Evolutionary conservation across 352 stramenopile species (phyloP), one percentile per base, ranked within the genome.

Genomic region (Globisporangium cystogenes): DNA sequence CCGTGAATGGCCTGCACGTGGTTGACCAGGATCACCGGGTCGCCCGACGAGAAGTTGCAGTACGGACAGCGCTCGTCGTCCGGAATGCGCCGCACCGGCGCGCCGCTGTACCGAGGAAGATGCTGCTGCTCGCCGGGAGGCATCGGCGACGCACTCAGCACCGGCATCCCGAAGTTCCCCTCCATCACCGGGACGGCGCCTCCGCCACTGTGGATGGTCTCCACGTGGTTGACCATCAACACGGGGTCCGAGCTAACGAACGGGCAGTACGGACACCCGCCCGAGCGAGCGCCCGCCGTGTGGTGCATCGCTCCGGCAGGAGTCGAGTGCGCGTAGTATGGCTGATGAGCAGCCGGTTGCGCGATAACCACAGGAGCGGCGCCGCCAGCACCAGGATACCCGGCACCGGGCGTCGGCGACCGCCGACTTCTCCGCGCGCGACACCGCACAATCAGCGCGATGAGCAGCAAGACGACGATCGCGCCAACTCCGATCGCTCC

Each of bases 21-120:
- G 64, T 89, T 89, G 7, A 93, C 79, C 31, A 93, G 61, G 31
- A 87, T 76, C 20, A 88, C 74, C 15, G 76, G 58, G 52, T 93
- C 74, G 1, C 56, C 36, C 0, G 77, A 71, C 23, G 68, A 39
- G 52, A 86, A 93, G 21, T 54, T 54, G 53, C 82, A 93, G 62
- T 74, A 75, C 11, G 82, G 82, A 65, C 82, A 93, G 58, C 64
- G 48, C 47, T 88, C 64, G 45, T 70, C 68, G 46, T 72, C 65
- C 1, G 10, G 63, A 31, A 37, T 59, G 42, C 27, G 42, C 1
- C 42, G 56, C 24, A 39, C 53, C 40, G 24, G 43, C 40, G 33
- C 29, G 16, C 20, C 37, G 24, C 31, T 51, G 21, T 42, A 48
- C 21, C 51, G 39, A 18, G 51, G 41, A 16, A 50, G 18, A 5